Evolutionary conservation across 139 green algal species (phyloP).

Genomic region (Coelastrella sp.): DNA sequence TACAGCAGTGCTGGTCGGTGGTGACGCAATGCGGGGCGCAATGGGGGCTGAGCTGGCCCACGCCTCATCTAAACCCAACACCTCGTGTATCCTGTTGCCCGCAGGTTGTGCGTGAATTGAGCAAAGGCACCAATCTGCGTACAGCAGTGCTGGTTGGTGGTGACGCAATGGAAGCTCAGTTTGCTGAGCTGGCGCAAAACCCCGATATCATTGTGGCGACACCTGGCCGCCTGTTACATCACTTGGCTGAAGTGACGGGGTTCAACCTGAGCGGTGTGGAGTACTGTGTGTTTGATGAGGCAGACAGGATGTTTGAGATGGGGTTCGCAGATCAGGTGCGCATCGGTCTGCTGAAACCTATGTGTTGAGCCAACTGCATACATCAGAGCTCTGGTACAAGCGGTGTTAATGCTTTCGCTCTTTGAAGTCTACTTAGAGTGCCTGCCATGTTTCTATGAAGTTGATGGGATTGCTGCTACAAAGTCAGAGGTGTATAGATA

Average conservation of each 20-base stretch:
- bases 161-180: constrained; percentile 97
- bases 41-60: no score
- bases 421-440: no score
- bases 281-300: constrained; percentile 95
- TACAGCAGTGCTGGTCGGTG: no score
- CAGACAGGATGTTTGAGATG: constrained; percentile 99
- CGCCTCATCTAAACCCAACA: no score
- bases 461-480: no score
- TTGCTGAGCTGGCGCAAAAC: constrained; percentile 91
- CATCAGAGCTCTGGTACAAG: no score
- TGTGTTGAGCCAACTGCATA: no score
- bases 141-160: constrained; percentile 92
- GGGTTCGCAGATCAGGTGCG: constrained; percentile 93
- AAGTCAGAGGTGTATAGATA: no score
- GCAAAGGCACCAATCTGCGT: constrained; percentile 83
- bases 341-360: neutral
- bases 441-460: no score
- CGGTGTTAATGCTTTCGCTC: no score
- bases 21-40: no score
- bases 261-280: constrained; percentile 81
- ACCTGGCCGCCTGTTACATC: constrained; percentile 94
- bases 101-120: constrained; percentile 62
- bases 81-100: neutral
- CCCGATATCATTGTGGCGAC: constrained; percentile 98
- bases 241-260: constrained; percentile 89